Evolutionary conservation across 768 basidiomycete species (phyloP), one percentile per base, ranked within the genome.

Genomic region (Lentinula raphanica): DNA sequence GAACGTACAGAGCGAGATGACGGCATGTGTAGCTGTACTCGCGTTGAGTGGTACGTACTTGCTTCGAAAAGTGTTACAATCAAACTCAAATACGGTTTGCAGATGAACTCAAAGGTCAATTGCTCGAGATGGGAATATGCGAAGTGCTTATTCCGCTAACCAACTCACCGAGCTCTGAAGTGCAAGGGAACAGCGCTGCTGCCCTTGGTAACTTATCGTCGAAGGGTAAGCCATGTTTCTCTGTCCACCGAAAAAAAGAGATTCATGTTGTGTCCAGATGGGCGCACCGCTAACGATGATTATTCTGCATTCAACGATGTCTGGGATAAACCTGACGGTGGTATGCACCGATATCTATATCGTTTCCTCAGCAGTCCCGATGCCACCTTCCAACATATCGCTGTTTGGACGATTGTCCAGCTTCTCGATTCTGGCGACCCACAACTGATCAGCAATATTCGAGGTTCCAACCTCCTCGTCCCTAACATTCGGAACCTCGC

Each of bases 1-100:
- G 76, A 90, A 90, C 61, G 97, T 99, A 11, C 97, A 99, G 74
- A 96, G 94, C 67, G 97, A 98, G 75, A 99, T 99, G 97, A 99
- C 97, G 42, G 97, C 97, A 5, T 98, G 96, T 65, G 90, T 98
- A 44, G 97, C 97, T 17, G 97, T 98, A 13, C 74, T 99, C 61
- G 97, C 96, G 5, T 71, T 99, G 64, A 96, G 93, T 65, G 95
- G 95, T 96, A 70, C 56, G 89, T 65, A 1, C 13, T 35, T 36
- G n/a, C 27, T 56, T 9, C 4, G 3, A 39, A 39, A 38, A 28
- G 7, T 7, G 11, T 13, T 13, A 12, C 23, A 53, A 36, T 11
- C n/a, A 28, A 13, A 9, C 36, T 40, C 42, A 39, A 62, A 56
- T n/a, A n/a, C 48, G n/a, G 51, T 38, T 3, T 59, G 3, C 65